Conservation (phyloP, 2,329 filamentous ascomycete genomes). For the Cytospora leucostoma region DNA sequence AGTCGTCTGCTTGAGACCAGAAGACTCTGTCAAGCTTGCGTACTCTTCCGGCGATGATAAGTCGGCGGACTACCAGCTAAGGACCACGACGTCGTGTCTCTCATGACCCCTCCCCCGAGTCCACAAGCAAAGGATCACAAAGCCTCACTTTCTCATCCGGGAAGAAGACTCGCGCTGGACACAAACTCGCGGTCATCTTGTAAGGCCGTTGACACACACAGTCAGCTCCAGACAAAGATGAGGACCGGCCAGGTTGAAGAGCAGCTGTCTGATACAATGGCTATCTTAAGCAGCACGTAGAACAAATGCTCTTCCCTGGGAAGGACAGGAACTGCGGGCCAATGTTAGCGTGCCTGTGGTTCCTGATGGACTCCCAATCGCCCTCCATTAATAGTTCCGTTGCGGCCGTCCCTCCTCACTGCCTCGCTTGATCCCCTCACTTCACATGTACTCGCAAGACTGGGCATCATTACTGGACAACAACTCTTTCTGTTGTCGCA, state of each 20-base stretch:
- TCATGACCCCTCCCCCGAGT: constrained; percentile 5
- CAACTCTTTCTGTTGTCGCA: background rate
- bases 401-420: constrained; percentile 21
- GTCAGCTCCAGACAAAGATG: constrained; percentile 3
- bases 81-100: constrained; percentile 17
- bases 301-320: constrained; percentile 8
- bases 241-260: constrained; percentile 13
- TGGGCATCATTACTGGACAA: background rate
- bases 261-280: constrained; percentile 4
- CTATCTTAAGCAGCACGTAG: constrained; percentile 6
- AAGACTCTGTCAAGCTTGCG: constrained; percentile 2
- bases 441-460: background rate
- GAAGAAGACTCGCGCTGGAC: constrained; percentile 10
- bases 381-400: constrained; percentile 14
- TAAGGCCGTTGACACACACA: constrained; percentile 15
- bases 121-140: background rate
- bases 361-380: constrained; percentile 15
- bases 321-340: constrained; percentile 5
- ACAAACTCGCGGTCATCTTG: constrained; percentile 2
- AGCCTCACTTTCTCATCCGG: background rate
- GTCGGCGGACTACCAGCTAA: constrained; percentile 9
- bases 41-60: constrained; percentile 1
- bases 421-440: constrained; percentile 13
- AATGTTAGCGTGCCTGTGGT: constrained; percentile 2
- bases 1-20: constrained; percentile 9